Evolutionary conservation across 208 protist genomes (phyloP).

Genomic region (Trypanosoma boissoni): DNA sequence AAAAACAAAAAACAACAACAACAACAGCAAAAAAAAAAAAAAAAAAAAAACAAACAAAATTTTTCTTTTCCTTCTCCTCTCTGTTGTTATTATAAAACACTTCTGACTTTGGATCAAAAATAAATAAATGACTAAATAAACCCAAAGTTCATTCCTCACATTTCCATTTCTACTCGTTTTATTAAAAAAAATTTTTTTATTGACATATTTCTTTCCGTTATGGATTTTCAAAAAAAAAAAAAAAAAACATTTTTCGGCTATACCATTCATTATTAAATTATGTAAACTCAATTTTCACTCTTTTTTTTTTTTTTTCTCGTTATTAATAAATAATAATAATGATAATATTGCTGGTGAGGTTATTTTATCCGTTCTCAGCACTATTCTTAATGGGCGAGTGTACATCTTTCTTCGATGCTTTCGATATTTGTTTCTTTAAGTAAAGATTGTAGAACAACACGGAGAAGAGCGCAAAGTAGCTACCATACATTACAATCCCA

Average conservation of each 20-base stretch:
- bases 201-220: slow-evolving; percentile 1
- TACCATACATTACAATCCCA: slow-evolving; percentile 89
- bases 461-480: slow-evolving; percentile 91
- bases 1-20: background rate
- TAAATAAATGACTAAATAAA: slow-evolving; percentile 18
- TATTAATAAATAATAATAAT: background rate
- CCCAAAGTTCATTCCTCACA: slow-evolving; percentile 4
- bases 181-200: slow-evolving; percentile 6
- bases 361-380: background rate
- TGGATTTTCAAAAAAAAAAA: slow-evolving; percentile 5
- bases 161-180: background rate
- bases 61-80: background rate
- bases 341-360: slow-evolving; percentile 7
- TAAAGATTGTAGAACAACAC: slow-evolving; percentile 85
- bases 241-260: slow-evolving; percentile 16
- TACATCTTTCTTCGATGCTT: background rate
- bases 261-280: too few relatives aligned
- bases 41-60: background rate
- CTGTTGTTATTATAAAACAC: background rate
- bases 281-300: background rate
- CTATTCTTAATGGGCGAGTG: background rate
- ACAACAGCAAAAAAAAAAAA: slow-evolving; percentile 4
- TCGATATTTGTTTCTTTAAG: slow-evolving; percentile 27
- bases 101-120: slow-evolving; percentile 22
- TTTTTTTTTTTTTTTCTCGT: slow-evolving; percentile 9